These are phyloP conservation scores for Oryza punctata DNA, from an alignment of 176 grass and related monocot species.

Conservation along the genomic window DNA sequence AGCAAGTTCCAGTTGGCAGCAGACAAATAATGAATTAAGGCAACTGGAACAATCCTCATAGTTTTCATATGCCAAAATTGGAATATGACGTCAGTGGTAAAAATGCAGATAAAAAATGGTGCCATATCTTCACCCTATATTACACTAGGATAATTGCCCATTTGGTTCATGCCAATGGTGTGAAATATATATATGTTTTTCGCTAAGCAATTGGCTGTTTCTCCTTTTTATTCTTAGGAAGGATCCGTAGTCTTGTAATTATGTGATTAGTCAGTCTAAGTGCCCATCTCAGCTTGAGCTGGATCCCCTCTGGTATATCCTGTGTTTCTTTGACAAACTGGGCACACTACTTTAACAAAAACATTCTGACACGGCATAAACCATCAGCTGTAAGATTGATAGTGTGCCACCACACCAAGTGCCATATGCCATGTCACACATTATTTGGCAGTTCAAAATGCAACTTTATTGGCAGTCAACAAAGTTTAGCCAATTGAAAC, in stretches of 20 bases:
- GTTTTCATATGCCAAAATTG: not conserved
- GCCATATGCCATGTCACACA: not conserved
- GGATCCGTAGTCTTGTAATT: not conserved
- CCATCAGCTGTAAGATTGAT: not conserved
- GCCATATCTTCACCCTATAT: not conserved
- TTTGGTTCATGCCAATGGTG: not conserved
- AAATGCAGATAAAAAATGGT: conserved; percentile 3
- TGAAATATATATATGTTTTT: not conserved
- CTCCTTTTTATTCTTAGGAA: not conserved
- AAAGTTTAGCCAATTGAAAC: not conserved
- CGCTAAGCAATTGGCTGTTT: not conserved
- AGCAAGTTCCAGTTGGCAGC: conserved; percentile 9
- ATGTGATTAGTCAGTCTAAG: not conserved
- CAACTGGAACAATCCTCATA: not conserved
- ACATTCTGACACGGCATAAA: not conserved
- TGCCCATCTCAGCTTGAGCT: not conserved
- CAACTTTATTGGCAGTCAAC: not conserved
- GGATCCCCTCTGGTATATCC: not conserved
- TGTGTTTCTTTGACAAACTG: not conserved
- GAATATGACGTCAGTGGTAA: not conserved
- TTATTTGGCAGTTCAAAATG: not conserved
- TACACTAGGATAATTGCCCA: not conserved
- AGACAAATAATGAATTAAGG: conserved; percentile 15
- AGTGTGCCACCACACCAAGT: not conserved
- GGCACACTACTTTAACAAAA: not conserved